Base-by-base conservation (phyloP, 1,284 basidiomycete species). In the Pseudomicrostroma phylloplanum region DNA sequence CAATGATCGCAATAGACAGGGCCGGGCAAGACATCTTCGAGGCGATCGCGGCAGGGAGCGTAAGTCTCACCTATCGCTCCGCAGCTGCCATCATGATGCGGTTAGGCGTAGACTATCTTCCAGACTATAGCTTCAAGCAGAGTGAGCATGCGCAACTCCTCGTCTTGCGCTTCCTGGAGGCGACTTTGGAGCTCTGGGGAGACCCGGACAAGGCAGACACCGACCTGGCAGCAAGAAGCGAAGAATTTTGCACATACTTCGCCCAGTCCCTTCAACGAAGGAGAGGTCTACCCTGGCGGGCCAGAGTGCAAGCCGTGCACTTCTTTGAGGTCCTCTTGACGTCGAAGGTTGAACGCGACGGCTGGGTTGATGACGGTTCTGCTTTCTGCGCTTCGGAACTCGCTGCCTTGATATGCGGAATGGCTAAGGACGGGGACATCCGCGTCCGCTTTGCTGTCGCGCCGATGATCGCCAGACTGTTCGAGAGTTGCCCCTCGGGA, bases 371-470 rank as follows among this genome's bases (percentile, higher is more conserved):
- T 17, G 62, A 55, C 51, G 62, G 57, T 30, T 49, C 54, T 1
- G 41, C 54, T 48, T 25, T 15, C 3, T 57, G 58, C 36, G 51
- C 61, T 2, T 60, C 66, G 17, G 36, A 19, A 11, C 4, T 62
- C 65, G 2, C 57, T 71, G 19, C 55, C 67, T 19, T 25, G 58
- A 54, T 54, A 19, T 54, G 26, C 51, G 51, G 51, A 2, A 49
- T 69, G 53, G 63, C 61, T 25, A 72, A 78, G 19, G 93, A 96
- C 77, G 78, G 81, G 53, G 93, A 97, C 77, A 86, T 89, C n/a
- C 86, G 92, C 25, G 87, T 96, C 40, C 87, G 93, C 6, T 89
- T 91, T 69, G 86, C 89, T 23, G 85, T 85, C 0, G 87, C 89
- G 1, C 81, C 84, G 2, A 82, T 86, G 6, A 85, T 84, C 36